Base-by-base conservation (phyloP, 352 stramenopile species). In the Globisporangium nagaii region DNA sequence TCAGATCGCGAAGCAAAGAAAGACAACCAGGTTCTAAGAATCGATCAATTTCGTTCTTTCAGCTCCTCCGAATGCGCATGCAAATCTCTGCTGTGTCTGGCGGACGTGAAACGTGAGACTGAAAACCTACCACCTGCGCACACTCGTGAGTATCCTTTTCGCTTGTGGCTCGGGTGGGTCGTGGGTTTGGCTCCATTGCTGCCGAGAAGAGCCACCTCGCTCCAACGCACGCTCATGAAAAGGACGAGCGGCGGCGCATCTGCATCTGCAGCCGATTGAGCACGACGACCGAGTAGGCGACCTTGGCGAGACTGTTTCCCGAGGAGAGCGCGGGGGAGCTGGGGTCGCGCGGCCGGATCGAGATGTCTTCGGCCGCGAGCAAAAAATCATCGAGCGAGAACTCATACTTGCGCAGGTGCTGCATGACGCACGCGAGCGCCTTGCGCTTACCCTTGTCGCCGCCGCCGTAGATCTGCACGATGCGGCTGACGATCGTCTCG, bases 371-470 rank as follows among this genome's bases (percentile, higher is more conserved):
- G 11, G 79, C 77, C 1, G 75, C 75, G 5, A 74, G 49, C 13
- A 90, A 46, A 31, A 86, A 88, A 45, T 90, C 79, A 52, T 88
- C 75, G 25, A 88, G 65, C 30, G 79, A 90, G 54, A 93, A 93
- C 53, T 93, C 75, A 59, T 83, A 93, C 58, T 90, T 93, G 58
- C 79, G 77, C 48, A 93, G 46, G 41, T 90, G 70, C 66, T 88
- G 78, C 58, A 93, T 83, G 19, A 92, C 75, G 40, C 79, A 86
- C 4, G 68, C 56, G 12, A 92, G 62, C 0, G 82, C 79, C 56
- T 89, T 88, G 32, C 75, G 75, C 51, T 89, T 90, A 44, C 73
- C 78, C 40, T 83, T 82, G 45, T 87, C 77, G 1, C 73, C 82
- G 2, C 76, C 79, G 2, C 82, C 82, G 56, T 83, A 90, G 53